phyloP scores from a whole-genome alignment of 2,329 filamentous ascomycete species.

The Penicillium sp. region DNA sequence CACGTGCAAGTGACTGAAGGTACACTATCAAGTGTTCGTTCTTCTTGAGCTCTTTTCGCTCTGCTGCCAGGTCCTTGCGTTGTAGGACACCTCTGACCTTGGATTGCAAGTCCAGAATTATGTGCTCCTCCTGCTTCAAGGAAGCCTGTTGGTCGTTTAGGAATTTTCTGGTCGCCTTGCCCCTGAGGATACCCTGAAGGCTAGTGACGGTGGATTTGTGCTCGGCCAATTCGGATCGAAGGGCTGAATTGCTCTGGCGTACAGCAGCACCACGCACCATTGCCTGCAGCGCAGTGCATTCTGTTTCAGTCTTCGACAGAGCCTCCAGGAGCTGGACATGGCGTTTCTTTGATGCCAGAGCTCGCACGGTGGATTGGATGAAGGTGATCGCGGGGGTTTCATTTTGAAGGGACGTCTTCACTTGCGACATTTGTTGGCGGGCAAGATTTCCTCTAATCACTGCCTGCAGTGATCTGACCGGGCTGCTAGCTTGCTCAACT shows the following conservation, averaged over 20 bases:
- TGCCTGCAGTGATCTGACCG: slow-evolving; percentile 57
- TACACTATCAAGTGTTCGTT: slow-evolving; percentile 38
- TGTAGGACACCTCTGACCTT: slow-evolving; percentile 50
- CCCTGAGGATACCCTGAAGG: slow-evolving; percentile 42
- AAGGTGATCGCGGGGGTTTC: slow-evolving; percentile 35
- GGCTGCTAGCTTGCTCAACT: slow-evolving; percentile 57
- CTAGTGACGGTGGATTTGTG: slow-evolving; percentile 34
- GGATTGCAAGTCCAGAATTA: slow-evolving; percentile 57
- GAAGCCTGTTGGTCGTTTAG: slow-evolving; percentile 40
- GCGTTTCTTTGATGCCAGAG: slow-evolving; percentile 43
- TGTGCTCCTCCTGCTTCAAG: slow-evolving; percentile 49
- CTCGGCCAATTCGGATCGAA: slow-evolving; percentile 35
- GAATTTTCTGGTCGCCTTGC: slow-evolving; percentile 35
- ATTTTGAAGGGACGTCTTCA: slow-evolving; percentile 30
- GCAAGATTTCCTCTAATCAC: slow-evolving; percentile 61
- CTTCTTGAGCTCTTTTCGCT: slow-evolving; percentile 37
- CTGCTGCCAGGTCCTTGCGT: slow-evolving; percentile 36
- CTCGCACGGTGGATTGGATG: slow-evolving; percentile 43
- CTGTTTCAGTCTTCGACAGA: slow-evolving; percentile 45
- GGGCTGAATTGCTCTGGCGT: slow-evolving; percentile 32
- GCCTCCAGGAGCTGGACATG: slow-evolving; percentile 46
- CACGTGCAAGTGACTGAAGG: slow-evolving; percentile 47
- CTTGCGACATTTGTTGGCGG: slow-evolving; percentile 34
- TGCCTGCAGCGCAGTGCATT: slow-evolving; percentile 53
- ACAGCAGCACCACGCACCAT: slow-evolving; percentile 46